Conservation (phyloP, 2,329 filamentous ascomycete genomes). For the Iodosphaeria phyllophila region DNA sequence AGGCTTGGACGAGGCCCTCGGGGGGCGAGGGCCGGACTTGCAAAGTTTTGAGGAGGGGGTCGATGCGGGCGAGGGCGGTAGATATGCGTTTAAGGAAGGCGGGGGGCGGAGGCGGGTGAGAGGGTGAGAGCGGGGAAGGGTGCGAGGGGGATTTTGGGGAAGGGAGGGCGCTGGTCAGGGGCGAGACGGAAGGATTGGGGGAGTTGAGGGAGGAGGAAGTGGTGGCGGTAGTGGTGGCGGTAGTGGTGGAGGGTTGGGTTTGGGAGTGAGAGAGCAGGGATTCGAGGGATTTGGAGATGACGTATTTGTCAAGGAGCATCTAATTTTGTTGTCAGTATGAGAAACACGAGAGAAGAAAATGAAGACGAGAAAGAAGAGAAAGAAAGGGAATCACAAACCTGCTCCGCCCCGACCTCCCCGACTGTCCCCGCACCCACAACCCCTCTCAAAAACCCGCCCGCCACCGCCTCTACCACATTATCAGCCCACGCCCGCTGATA, state of each 20-base stretch:
- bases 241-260: conserved; percentile 27
- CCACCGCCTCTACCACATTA: conserved; percentile 79
- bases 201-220: too few relatives aligned
- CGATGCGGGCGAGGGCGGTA: conserved; percentile 67
- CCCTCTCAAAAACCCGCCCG: conserved; percentile 60
- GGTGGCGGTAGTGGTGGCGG: too few relatives aligned
- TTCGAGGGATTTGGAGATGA: conserved; percentile 61
- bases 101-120: too few relatives aligned
- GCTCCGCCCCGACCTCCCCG: conserved; percentile 85
- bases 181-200: too few relatives aligned
- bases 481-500: conserved; percentile 92
- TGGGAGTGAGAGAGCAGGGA: conserved; percentile 50
- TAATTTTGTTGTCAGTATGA: conserved; percentile 20
- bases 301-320: conserved; percentile 94
- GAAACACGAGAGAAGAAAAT: background rate
- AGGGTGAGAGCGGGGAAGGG: too few relatives aligned
- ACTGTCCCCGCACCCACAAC: conserved; percentile 82
- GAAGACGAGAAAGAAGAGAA: background rate
- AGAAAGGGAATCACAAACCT: conserved; percentile 28
- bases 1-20: conserved; percentile 89
- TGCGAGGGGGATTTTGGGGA: conserved; percentile 2
- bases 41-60: conserved; percentile 85
- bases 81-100: conserved; percentile 77
- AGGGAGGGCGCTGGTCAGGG: too few relatives aligned
- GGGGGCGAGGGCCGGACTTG: conserved; percentile 84